Conservation (phyloP, 2,329 filamentous ascomycete species). For the Neonectria punicea region DNA sequence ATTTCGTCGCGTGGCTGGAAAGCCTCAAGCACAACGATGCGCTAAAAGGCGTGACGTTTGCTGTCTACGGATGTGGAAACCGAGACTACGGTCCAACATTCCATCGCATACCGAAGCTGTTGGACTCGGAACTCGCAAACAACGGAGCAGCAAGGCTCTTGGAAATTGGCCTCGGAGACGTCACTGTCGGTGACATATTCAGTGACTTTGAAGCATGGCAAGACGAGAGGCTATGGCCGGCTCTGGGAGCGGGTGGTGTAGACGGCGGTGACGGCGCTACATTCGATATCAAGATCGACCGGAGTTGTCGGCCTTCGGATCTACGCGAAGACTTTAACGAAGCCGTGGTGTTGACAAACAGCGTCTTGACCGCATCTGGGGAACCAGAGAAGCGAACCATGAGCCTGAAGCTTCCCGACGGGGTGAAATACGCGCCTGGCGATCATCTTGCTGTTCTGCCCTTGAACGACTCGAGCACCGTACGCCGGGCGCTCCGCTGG, state of each 20-base stretch:
- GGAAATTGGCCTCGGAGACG: constrained; percentile 64
- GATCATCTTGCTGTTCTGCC: constrained; percentile 78
- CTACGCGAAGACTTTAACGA: constrained; percentile 70
- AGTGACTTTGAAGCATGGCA: constrained; percentile 71
- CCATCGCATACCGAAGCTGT: constrained; percentile 68
- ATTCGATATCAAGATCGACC: constrained; percentile 59
- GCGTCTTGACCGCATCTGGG: constrained; percentile 58
- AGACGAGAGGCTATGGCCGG: constrained; percentile 59
- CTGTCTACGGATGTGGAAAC: constrained; percentile 75
- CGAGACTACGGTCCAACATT: constrained; percentile 67
- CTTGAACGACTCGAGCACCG: constrained; percentile 67
- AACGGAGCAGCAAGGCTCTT: constrained; percentile 41
- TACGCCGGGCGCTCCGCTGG: constrained; percentile 68
- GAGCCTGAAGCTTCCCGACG: constrained; percentile 70
- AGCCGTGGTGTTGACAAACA: constrained; percentile 65
- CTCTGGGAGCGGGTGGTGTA: constrained; percentile 59
- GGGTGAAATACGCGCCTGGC: constrained; percentile 70
- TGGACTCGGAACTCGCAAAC: constrained; percentile 60
- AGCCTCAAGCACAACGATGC: constrained; percentile 51
- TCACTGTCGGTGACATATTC: constrained; percentile 68
- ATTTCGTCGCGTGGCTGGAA: constrained; percentile 73
- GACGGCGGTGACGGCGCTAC: constrained; percentile 38
- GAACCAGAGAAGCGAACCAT: constrained; percentile 66
- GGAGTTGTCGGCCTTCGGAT: constrained; percentile 56
- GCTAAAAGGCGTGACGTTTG: constrained; percentile 66